Base-by-base conservation (phyloP, 1,139 yeast genomes). In the Candida sanyaensis region DNA sequence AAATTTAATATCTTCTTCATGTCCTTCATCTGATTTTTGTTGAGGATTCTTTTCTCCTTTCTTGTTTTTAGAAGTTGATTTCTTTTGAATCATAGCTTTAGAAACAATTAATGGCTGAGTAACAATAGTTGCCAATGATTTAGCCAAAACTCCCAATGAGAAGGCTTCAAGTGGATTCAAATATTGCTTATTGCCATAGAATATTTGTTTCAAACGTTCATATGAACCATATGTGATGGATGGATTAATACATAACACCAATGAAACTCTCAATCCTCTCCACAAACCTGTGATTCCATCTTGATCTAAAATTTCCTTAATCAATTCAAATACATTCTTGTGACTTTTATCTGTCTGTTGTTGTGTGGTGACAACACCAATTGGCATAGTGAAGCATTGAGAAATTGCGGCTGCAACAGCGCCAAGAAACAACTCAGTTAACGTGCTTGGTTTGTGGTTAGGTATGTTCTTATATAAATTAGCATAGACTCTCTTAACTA, bases 81-180 rank as follows among this genome's bases (percentile, higher is more conserved):
- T 71, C 65, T 84, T 83, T 65, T 88, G 96, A 54, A 87, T 78
- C 79, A 87, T 81, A 12, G 86, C 92, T 69, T 88, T 88, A 29
- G 92, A 83, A 8, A 86, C 88, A 62, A 89, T 89, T 65, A 90
- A 73, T 2, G 96, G 96, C 66, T 88, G 96, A 0, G 96, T 89
- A 4, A 82, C 78, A 11, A 88, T 43, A 0, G 96, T 89, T 5
- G 96, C 96, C 66, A 88, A 68, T 50, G 89, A 80, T 70, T 89
- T 90, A 50, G 96, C 87, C 45, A 87, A 56, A 13, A 91, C 90
- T 7, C 96, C 96, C 29, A 89, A 71, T 31, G 83, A 56, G 66
- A 88, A 88, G 59, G 86, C 82, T 64, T 88, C 88, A 50, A 77
- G 70, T 5, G 95, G 88, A 10, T 80, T 73, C 56, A 89, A 73